phyloP scores from a whole-genome alignment of 2,329 filamentous ascomycete genomes.

The Corinectria fuckeliana region DNA sequence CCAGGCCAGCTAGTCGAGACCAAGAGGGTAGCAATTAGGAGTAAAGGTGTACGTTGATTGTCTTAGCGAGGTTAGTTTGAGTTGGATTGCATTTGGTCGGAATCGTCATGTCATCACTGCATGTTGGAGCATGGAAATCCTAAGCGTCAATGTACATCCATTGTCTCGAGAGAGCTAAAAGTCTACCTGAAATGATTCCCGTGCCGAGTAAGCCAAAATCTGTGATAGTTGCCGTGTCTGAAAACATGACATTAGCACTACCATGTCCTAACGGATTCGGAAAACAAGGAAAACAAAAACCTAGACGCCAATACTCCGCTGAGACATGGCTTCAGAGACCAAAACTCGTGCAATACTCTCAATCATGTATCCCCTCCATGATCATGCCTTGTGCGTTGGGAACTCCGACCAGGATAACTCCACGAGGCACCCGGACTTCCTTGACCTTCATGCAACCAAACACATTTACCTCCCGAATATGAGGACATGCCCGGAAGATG shows the following conservation, averaged over 20 bases:
- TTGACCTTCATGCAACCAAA: conserved; percentile 71
- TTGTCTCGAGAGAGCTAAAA: neutral
- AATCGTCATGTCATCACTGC: neutral
- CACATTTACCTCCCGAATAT: conserved; percentile 63
- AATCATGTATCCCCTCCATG: conserved; percentile 53
- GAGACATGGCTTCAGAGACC: neutral
- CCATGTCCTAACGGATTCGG: neutral
- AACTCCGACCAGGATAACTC: conserved; percentile 63
- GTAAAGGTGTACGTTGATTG: neutral
- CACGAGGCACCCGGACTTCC: conserved; percentile 59
- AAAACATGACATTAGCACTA: neutral
- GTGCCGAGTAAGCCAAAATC: neutral
- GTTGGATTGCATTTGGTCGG: neutral
- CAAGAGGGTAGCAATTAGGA: neutral
- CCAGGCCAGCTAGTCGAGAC: conserved; percentile 17
- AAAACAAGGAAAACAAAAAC: too few species aligned
- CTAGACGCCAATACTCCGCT: neutral
- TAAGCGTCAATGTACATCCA: neutral
- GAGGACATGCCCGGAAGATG: conserved; percentile 70
- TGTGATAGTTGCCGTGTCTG: neutral
- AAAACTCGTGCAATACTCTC: neutral
- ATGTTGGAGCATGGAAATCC: neutral
- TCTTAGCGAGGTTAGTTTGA: neutral
- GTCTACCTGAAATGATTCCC: neutral
- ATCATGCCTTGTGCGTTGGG: conserved; percentile 66